Conservation (phyloP, 331 rosid genomes). For the Telfairia occidentalis region DNA sequence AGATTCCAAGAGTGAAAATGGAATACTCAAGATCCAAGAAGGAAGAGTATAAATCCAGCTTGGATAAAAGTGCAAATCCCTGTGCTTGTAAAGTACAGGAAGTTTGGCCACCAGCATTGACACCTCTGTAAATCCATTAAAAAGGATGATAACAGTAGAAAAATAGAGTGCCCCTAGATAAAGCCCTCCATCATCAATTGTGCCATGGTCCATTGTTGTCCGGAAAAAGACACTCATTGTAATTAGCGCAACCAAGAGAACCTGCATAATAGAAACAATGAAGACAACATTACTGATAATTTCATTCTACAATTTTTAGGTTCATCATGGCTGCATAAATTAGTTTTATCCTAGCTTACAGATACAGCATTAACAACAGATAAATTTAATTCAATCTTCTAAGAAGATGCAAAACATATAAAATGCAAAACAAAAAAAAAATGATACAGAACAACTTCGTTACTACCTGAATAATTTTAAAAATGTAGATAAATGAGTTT, state of each 20-base stretch:
- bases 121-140: slow-evolving; percentile 96
- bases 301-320: slow-evolving; percentile 8
- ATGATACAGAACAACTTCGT: background rate
- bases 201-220: slow-evolving; percentile 69
- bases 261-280: slow-evolving; percentile 51
- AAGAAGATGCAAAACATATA: background rate
- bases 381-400: background rate
- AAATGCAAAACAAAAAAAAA: background rate
- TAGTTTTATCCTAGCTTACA: background rate
- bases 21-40: slow-evolving; percentile 80
- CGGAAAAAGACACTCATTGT: slow-evolving; percentile 99
- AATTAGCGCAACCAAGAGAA: slow-evolving; percentile 71
- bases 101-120: slow-evolving; percentile 97
- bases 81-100: slow-evolving; percentile 93
- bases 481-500: slow-evolving; percentile 81
- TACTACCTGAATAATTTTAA: slow-evolving; percentile 87
- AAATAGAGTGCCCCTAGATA: slow-evolving; percentile 90
- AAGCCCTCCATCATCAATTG: slow-evolving; percentile 77
- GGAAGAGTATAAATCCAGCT: slow-evolving; percentile 94
- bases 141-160: slow-evolving; percentile 87
- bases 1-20: slow-evolving; percentile 78
- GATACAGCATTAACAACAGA: background rate
- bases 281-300: slow-evolving; percentile 19
- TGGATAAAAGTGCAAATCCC: slow-evolving; percentile 93
- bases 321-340: background rate